Conservation (phyloP, 257 asterid genomes). For the Przewalskia tangutica region DNA sequence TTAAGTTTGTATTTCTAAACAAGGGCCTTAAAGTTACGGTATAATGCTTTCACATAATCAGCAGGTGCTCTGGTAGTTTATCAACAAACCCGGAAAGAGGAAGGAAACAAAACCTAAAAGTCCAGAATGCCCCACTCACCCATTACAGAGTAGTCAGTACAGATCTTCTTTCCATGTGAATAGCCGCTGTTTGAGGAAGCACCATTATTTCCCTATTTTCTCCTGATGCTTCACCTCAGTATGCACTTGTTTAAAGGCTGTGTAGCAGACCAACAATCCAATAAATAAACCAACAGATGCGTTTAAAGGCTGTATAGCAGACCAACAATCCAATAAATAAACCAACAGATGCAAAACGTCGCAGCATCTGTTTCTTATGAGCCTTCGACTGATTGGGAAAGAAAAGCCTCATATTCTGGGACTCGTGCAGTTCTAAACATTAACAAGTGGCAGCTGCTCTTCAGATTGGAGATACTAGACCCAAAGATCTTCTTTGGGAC, state of each 20-base stretch:
- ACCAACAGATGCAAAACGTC: slow-evolving; percentile 30
- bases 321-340: slow-evolving; percentile 42
- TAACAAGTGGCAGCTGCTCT: slow-evolving; percentile 20
- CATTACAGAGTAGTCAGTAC: slow-evolving; percentile 54
- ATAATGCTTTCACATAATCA: neutral
- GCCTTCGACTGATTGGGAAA: slow-evolving; percentile 26
- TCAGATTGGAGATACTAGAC: slow-evolving; percentile 16
- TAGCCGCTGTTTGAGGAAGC: slow-evolving; percentile 14
- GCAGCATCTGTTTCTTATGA: slow-evolving; percentile 20
- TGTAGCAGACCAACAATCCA: slow-evolving; percentile 50
- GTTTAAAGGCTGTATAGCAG: slow-evolving; percentile 37
- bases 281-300: slow-evolving; percentile 33
- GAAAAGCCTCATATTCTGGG: slow-evolving; percentile 28
- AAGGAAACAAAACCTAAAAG: neutral
- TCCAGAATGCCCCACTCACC: slow-evolving; percentile 24
- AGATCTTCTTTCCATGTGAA: slow-evolving; percentile 44
- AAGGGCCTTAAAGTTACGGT: neutral
- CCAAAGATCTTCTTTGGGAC: slow-evolving; percentile 20
- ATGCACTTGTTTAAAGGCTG: slow-evolving; percentile 41
- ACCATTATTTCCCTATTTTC: slow-evolving; percentile 17
- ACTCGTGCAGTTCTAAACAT: slow-evolving; percentile 27
- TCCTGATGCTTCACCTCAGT: slow-evolving; percentile 32
- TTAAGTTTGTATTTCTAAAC: neutral
- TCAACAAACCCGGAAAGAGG: neutral
- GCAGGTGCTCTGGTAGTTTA: neutral